Percentiles rank a stretch among this genome's conserved stretches.
phyloP scores from a whole-genome alignment of 2,329 filamentous ascomycete genomes.

The Fusarium nisikadoi region DNA sequence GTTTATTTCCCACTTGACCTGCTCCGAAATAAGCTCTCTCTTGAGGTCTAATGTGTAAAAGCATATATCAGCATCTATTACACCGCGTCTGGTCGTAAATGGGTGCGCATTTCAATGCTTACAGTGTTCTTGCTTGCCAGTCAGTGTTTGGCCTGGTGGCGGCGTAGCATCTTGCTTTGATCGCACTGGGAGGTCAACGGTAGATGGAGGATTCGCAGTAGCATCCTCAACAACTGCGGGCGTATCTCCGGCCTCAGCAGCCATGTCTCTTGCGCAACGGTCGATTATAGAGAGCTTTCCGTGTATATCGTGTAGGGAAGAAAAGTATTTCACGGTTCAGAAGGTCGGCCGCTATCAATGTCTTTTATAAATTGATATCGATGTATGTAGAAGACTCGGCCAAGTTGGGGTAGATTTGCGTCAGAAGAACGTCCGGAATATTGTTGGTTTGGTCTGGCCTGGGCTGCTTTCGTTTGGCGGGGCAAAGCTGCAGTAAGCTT shows the following conservation, averaged over 20 bases:
- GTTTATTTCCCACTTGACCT: constrained; percentile 88
- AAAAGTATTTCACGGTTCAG: neutral
- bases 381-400: constrained; percentile 15
- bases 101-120: constrained; percentile 48
- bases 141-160: constrained; percentile 67
- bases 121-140: constrained; percentile 99
- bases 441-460: constrained; percentile 7
- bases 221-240: constrained; percentile 36
- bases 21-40: constrained; percentile 89
- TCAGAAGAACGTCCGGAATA: constrained; percentile 14
- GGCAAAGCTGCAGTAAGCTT: constrained; percentile 38
- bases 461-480: constrained; percentile 29
- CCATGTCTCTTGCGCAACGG: constrained; percentile 41
- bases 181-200: constrained; percentile 47
- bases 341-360: constrained; percentile 16
- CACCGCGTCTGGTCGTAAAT: neutral
- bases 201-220: constrained; percentile 23
- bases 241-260: constrained; percentile 41
- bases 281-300: constrained; percentile 10
- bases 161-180: constrained; percentile 46
- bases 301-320: neutral
- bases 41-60: constrained; percentile 75
- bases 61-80: constrained; percentile 23
- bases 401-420: constrained; percentile 16
- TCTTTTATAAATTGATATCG: constrained; percentile 1